A percentile compares a stretch with the other conserved stretches of the same genome.
These are phyloP conservation scores for Sporothrix protearum DNA, from an alignment of 2,329 filamentous ascomycete genomes.

Conservation along the genomic window DNA sequence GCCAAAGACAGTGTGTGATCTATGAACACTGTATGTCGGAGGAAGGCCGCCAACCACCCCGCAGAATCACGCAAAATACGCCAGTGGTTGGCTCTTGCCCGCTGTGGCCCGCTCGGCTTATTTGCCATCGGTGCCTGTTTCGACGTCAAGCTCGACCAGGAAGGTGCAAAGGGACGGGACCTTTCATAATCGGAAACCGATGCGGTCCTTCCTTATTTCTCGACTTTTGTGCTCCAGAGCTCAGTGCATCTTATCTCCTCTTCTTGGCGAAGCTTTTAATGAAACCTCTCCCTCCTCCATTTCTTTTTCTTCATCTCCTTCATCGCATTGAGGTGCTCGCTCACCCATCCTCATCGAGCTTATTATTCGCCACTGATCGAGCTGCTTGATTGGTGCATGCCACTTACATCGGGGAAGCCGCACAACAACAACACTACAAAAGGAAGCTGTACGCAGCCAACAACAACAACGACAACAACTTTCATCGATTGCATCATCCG, in stretches of 20 bases:
- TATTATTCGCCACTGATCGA: background rate
- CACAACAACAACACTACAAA: background rate
- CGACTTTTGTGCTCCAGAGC: background rate
- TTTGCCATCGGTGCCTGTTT: conserved; percentile 21
- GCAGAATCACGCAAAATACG: conserved; percentile 19
- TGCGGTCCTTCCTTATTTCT: background rate
- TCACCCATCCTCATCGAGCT: background rate
- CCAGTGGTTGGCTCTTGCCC: background rate
- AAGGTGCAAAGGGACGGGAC: conserved; percentile 16
- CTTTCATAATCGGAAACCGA: conserved; percentile 6
- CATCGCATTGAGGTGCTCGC: background rate
- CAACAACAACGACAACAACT: background rate
- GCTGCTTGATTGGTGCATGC: background rate
- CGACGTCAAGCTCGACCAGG: conserved; percentile 23
- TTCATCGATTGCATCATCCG: background rate
- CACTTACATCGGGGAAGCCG: background rate
- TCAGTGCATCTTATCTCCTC: background rate
- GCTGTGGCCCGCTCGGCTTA: background rate
- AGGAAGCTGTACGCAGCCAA: background rate
- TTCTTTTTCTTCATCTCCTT: background rate
- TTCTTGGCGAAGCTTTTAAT: background rate
- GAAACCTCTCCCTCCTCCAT: too few relatives aligned
- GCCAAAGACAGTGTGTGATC: background rate
- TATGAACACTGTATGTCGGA: conserved; percentile 1
- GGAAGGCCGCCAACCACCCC: conserved; percentile 4